Conservation (phyloP, 192 early-diverging fungal genomes). For the Mortierella claussenii region DNA sequence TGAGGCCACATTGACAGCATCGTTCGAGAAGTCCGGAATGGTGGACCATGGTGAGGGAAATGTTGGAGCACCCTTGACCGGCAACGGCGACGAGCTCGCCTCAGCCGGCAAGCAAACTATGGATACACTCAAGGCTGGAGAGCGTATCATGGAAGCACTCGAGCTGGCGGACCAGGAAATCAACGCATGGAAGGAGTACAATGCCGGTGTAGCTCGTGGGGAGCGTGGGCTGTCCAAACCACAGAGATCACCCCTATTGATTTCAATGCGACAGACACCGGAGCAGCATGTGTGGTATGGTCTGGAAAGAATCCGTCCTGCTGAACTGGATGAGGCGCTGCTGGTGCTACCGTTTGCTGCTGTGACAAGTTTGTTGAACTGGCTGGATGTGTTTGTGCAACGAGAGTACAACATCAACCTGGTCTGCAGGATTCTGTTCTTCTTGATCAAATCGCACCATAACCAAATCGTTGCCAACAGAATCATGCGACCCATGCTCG, state of each 20-base stretch:
- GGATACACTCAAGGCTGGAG: constrained; percentile 97
- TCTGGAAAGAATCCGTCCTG: constrained; percentile 81
- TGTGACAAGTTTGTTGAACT: constrained; percentile 80
- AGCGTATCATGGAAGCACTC: constrained; percentile 92
- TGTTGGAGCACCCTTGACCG: constrained; percentile 40
- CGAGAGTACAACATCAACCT: constrained; percentile 83
- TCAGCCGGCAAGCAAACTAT: constrained; percentile 89
- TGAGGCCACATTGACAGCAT: constrained; percentile 78
- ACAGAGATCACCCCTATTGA: constrained; percentile 47
- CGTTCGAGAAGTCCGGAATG: constrained; percentile 66
- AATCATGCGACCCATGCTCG: constrained; percentile 78
- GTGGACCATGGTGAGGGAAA: constrained; percentile 62
- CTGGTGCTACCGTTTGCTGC: constrained; percentile 88
- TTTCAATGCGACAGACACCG: constrained; percentile 51
- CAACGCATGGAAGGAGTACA: constrained; percentile 71
- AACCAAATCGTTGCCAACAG: constrained; percentile 88
- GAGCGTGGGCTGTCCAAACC: constrained; percentile 44
- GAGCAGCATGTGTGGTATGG: constrained; percentile 86
- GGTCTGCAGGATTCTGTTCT: constrained; percentile 86
- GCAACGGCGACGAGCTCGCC: constrained; percentile 65
- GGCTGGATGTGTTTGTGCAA: constrained; percentile 85
- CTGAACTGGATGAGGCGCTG: constrained; percentile 90
- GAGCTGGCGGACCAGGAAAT: constrained; percentile 90
- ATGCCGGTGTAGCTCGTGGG: constrained; percentile 56
- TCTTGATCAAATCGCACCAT: constrained; percentile 88